Evolutionary conservation across 2,329 filamentous ascomycete species (phyloP).

Genomic region (Alternaria alternata): DNA sequence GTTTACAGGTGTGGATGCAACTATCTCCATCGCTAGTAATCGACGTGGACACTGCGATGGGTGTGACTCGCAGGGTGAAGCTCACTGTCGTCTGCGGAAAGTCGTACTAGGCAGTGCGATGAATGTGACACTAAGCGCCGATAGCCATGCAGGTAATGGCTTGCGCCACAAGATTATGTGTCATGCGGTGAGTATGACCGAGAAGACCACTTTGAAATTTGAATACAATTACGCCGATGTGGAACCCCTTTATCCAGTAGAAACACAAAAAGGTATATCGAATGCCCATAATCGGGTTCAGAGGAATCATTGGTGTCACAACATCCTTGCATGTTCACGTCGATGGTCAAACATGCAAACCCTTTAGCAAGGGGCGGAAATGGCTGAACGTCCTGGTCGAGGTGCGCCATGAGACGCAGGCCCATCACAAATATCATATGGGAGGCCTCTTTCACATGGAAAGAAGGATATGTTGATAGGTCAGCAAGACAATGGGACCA

Average conservation of each 20-base stretch:
- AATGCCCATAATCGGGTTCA: neutral
- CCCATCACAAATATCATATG: neutral
- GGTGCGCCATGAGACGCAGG: neutral
- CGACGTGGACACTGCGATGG: neutral
- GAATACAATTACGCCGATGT: neutral
- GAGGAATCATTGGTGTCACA: neutral
- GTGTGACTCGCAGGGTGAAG: neutral
- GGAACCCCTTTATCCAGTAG: neutral
- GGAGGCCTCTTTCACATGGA: neutral
- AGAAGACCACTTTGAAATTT: neutral
- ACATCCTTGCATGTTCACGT: neutral
- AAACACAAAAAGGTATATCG: neutral
- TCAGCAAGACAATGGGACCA: neutral
- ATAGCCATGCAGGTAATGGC: constrained; percentile 1
- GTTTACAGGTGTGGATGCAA: constrained; percentile 4
- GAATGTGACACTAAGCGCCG: neutral
- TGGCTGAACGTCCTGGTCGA: neutral
- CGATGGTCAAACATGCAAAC: neutral
- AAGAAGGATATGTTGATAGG: neutral
- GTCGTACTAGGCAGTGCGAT: constrained; percentile 1
- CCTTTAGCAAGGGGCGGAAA: neutral
- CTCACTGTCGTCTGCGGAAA: neutral
- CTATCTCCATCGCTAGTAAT: constrained; percentile 13
- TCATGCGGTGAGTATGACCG: neutral
- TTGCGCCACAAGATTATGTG: neutral